phyloP scores from a whole-genome alignment of 768 basidiomycete species.

The Megacollybia marginata region DNA sequence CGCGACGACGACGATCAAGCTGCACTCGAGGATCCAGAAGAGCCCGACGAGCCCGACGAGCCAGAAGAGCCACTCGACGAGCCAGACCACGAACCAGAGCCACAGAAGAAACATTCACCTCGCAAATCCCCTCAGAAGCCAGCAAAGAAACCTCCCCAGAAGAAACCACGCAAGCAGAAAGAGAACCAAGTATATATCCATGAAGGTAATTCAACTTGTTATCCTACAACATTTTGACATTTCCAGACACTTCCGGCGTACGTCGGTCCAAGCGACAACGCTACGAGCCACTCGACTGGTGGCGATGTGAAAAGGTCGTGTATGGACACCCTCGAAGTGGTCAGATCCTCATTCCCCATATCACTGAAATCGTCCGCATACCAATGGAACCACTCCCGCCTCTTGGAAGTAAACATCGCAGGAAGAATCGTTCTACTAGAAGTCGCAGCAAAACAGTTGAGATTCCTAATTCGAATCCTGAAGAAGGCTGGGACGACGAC shows the following conservation, averaged over 20 bases:
- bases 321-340: conserved; percentile 60
- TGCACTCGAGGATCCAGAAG: conserved; percentile 29
- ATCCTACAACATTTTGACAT: neutral
- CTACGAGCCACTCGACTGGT: conserved; percentile 76
- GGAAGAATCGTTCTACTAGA: conserved; percentile 22
- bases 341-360: conserved; percentile 51
- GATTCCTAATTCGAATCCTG: conserved; percentile 33
- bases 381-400: conserved; percentile 40
- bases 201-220: conserved; percentile 2
- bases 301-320: conserved; percentile 87
- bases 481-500: conserved; percentile 82
- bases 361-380: conserved; percentile 59
- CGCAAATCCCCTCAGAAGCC: conserved; percentile 12
- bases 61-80: conserved; percentile 23
- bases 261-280: conserved; percentile 67
- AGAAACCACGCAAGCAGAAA: conserved; percentile 28
- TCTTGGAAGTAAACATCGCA: conserved; percentile 30
- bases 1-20: conserved; percentile 32
- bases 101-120: conserved; percentile 11
- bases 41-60: conserved; percentile 29
- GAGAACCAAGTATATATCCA: conserved; percentile 11
- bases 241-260: conserved; percentile 33
- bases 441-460: conserved; percentile 28
- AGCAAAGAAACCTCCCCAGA: conserved; percentile 16
- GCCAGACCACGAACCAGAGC: conserved; percentile 21